Percentiles rank a stretch among this genome's conserved stretches.
Evolutionary conservation across 2,329 filamentous ascomycete genomes (phyloP).

Genomic region (Didymella lethalis): DNA sequence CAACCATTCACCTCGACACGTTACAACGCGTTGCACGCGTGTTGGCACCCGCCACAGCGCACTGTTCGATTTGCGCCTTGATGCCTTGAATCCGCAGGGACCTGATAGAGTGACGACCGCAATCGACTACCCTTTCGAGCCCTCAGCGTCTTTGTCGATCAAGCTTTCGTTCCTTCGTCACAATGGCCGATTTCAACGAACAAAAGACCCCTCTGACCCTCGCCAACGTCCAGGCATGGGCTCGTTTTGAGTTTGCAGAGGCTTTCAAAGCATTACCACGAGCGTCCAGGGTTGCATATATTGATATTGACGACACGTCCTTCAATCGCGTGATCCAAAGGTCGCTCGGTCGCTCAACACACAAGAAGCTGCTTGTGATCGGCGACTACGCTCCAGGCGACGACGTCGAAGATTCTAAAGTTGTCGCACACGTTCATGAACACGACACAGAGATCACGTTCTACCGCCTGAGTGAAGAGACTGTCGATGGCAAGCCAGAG

Average conservation of each 20-base stretch:
- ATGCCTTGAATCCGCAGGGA: constrained; percentile 16
- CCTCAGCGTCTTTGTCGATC: constrained; percentile 6
- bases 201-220: constrained; percentile 36
- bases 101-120: constrained; percentile 17
- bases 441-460: constrained; percentile 41
- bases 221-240: constrained; percentile 37
- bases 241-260: constrained; percentile 30
- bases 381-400: constrained; percentile 41
- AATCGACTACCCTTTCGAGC: constrained; percentile 19
- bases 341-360: constrained; percentile 36
- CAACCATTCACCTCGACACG: constrained; percentile 24
- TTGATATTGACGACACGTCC: constrained; percentile 36
- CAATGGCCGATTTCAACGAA: constrained; percentile 40
- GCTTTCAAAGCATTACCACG: constrained; percentile 33
- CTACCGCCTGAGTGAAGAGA: constrained; percentile 33
- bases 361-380: constrained; percentile 41
- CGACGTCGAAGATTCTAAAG: constrained; percentile 33
- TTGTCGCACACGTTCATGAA: constrained; percentile 39
- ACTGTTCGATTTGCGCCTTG: constrained; percentile 23
- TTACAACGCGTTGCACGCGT: constrained; percentile 24
- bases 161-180: constrained; percentile 2
- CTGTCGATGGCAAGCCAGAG: constrained; percentile 27
- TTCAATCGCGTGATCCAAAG: constrained; percentile 38
- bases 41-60: constrained; percentile 19
- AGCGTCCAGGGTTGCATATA: constrained; percentile 32